Base-by-base conservation (phyloP, 768 basidiomycete species). In the Fomitopsis pulvina region DNA sequence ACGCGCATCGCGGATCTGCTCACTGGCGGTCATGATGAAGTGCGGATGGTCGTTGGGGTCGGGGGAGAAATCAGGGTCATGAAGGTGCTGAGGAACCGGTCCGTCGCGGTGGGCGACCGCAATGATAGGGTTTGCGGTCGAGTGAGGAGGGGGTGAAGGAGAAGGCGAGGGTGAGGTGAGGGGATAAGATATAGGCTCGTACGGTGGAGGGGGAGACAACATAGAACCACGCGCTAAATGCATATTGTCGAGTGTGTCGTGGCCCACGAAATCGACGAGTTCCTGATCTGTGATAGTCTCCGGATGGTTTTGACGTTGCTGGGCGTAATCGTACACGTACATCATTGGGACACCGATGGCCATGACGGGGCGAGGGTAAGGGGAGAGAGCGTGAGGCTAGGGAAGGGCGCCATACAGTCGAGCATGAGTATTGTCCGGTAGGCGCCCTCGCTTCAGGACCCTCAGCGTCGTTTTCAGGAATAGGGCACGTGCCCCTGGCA, bases 61-160 rank as follows among this genome's bases (percentile, higher is more conserved):
- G 32, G 50, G 44, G 22, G 68, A 64, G 57, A 69, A 69, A 11
- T 67, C 68, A 28, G 66, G 67, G 48, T 69, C 68, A 24, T 60
- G 47, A 41, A 54, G 49, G 8, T 47, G 20, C 25, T 26, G 52
- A 2, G 56, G 54, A 21, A 54, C n/a, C 8, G 49, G 52, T 16
- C 55, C 44, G 4, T 41, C 29, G 22, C 40, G 47, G 32, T 50
- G 52, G 20, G 56, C 34, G 34, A 16, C 34, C 34, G 34, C 48
- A 32, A 46, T 32, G 29, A 20, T 46, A 21, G 54, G 38, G 43
- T 51, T 52, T 34, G 42, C 28, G 32, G 34, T 21, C 25, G 22
- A 40, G 24, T 27, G 55, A 32, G 47, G 48, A 25, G 47, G 44
- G 10, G 20, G 34, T 9, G 42, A 45, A 44, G 41, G 40, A 21